phyloP scores from a whole-genome alignment of 1,139 yeast genomes.

The Kurtzmaniella quercitrusa region DNA sequence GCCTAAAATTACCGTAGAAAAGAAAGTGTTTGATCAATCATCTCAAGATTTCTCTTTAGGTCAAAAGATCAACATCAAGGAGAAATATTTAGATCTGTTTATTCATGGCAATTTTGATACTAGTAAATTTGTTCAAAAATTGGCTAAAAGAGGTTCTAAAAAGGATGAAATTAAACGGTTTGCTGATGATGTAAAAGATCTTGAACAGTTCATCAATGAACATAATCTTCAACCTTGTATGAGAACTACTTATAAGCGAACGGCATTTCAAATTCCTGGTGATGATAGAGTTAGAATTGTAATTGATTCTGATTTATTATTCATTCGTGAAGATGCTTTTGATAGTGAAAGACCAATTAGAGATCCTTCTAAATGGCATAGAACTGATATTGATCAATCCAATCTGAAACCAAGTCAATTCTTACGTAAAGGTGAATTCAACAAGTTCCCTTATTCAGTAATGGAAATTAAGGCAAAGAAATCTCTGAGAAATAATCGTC shows the following conservation, averaged over 20 bases:
- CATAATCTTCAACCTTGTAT: conserved; percentile 76
- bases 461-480: conserved; percentile 81
- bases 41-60: conserved; percentile 54
- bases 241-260: conserved; percentile 83
- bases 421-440: conserved; percentile 80
- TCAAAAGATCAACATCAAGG: conserved; percentile 65
- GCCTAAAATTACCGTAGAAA: conserved; percentile 77
- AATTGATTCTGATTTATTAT: conserved; percentile 82
- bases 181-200: conserved; percentile 50
- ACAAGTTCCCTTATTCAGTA: conserved; percentile 85
- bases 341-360: conserved; percentile 84
- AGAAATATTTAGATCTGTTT: conserved; percentile 68
- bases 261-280: conserved; percentile 98
- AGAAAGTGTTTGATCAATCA: conserved; percentile 62
- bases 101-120: conserved; percentile 41
- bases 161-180: conserved; percentile 32
- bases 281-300: conserved; percentile 87
- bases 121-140: conserved; percentile 32
- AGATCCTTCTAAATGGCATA: conserved; percentile 87
- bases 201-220: conserved; percentile 61
- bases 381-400: conserved; percentile 81
- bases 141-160: conserved; percentile 19
- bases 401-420: conserved; percentile 65
- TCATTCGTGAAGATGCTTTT: conserved; percentile 87
- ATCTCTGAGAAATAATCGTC: conserved; percentile 35